Evolutionary conservation across 768 basidiomycete species (phyloP), one percentile per base, ranked within the genome.

Genomic region (Pleurotus salmoneostramineus): DNA sequence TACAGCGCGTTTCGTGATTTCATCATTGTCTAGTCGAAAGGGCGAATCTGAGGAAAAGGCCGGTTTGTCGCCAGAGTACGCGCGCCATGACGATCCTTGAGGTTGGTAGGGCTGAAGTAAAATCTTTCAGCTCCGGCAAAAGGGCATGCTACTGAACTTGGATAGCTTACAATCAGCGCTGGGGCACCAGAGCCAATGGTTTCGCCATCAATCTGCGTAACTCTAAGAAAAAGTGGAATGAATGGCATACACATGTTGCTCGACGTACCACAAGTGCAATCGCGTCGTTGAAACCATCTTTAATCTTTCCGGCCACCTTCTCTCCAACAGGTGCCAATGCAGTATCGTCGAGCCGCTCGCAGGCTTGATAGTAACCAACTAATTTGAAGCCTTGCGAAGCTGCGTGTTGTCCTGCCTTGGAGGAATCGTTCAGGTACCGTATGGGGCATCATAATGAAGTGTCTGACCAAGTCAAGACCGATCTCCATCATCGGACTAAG

Each of bases 401-500:
- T 5, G 88, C 87, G 60, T 89, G 76, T 61, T 79, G 77, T 47
- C 68, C 74, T 40, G 84, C 87, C 89, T 91, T 67, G 44, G 56
- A 44, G 36, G 50, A 52, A 54, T 42, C 50, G 50, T 51, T 56
- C 14, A 17, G 33, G 12, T 6, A 58, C 36, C 57, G 37, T 34
- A 43, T 56, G 37, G 57, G 37, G 31, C 57, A 45, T 34, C 12
- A 50, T n/a, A 42, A 11, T 32, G 15, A 36, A 40, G 34, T 14
- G 32, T 72, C 84, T 62, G 62, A 89, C 90, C 65, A 91, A 72
- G 64, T 90, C 88, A 43, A 92, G 78, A 27, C 89, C 91, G 60
- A 91, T 85, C 67, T 92, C 90, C 87, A 91, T 91, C 85, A 89
- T 89, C 3, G 89, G 88, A 60, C 86, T 88, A 55, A 94, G 76